Percentiles rank a stretch among this genome's conserved stretches.
Conservation (phyloP, 1,139 yeast genomes). For the Yamadazyma oceani region DNA sequence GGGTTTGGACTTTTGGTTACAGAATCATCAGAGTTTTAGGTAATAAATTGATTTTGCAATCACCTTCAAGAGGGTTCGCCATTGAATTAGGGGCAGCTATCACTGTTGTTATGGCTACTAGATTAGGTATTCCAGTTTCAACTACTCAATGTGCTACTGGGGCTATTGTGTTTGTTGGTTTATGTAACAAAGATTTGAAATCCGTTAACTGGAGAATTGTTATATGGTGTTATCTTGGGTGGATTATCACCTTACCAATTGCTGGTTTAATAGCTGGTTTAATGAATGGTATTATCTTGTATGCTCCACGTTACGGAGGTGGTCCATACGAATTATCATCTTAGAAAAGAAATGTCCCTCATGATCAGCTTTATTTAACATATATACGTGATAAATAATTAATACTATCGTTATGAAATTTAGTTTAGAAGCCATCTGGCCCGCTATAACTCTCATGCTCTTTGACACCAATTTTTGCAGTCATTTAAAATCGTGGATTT, state of each 20-base stretch:
- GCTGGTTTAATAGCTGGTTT: conserved; percentile 76
- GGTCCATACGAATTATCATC: conserved; percentile 19
- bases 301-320: conserved; percentile 60
- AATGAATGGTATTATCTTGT: conserved; percentile 60
- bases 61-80: conserved; percentile 79
- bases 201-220: conserved; percentile 83
- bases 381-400: too few species aligned
- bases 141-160: conserved; percentile 84
- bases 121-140: conserved; percentile 68
- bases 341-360: neutral
- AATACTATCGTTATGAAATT: too few species aligned
- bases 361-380: too few species aligned
- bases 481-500: too few species aligned
- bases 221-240: conserved; percentile 67
- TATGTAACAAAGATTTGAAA: conserved; percentile 62
- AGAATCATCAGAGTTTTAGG: conserved; percentile 71
- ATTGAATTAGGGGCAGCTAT: conserved; percentile 80
- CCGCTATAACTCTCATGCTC: too few species aligned
- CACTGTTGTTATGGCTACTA: conserved; percentile 75
- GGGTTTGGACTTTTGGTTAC: conserved; percentile 75
- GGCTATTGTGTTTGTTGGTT: conserved; percentile 74
- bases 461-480: neutral
- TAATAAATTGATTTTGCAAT: conserved; percentile 71
- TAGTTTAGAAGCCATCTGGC: too few species aligned
- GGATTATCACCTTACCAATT: conserved; percentile 71